Conservation (phyloP, 169 alveolate genomes). For the Eimeria falciformis region DNA sequence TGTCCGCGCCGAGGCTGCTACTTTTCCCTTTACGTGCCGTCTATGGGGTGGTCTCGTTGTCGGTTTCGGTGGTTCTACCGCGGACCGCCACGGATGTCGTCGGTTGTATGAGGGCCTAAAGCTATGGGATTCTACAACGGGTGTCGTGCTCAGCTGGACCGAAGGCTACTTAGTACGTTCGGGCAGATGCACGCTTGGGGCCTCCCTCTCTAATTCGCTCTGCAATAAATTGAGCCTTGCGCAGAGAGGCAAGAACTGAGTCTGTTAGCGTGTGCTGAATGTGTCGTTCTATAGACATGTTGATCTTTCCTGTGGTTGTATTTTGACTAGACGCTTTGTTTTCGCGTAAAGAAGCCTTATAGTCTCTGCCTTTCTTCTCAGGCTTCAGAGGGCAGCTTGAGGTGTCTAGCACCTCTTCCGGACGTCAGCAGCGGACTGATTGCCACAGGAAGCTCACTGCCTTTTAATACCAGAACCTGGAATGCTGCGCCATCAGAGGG, state of each 20-base stretch:
- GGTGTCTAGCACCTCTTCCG: constrained; percentile 50
- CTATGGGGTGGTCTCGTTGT: constrained; percentile 78
- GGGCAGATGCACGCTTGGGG: not conserved
- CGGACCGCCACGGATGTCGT: constrained; percentile 43
- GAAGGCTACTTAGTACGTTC: constrained; percentile 72
- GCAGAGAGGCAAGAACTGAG: not conserved
- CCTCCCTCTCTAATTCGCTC: no score
- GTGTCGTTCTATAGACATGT: not conserved
- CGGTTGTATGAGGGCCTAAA: constrained; percentile 72
- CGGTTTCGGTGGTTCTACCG: constrained; percentile 75
- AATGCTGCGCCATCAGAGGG: constrained; percentile 48
- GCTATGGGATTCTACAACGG: constrained; percentile 75
- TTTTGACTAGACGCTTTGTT: not conserved
- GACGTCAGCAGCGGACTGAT: constrained; percentile 64
- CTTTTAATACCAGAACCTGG: not conserved
- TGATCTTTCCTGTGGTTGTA: no score
- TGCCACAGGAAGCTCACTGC: constrained; percentile 57
- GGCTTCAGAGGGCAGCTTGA: constrained; percentile 46
- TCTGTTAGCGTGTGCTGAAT: not conserved
- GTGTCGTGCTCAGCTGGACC: constrained; percentile 77
- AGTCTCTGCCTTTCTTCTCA: not conserved
- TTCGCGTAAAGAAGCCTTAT: not conserved
- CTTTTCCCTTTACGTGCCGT: constrained; percentile 43
- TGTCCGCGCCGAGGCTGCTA: constrained; percentile 65
- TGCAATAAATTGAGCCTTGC: not conserved